phyloP scores from a whole-genome alignment of 176 grass and related monocot species.

The Phyllostachys edulis region DNA sequence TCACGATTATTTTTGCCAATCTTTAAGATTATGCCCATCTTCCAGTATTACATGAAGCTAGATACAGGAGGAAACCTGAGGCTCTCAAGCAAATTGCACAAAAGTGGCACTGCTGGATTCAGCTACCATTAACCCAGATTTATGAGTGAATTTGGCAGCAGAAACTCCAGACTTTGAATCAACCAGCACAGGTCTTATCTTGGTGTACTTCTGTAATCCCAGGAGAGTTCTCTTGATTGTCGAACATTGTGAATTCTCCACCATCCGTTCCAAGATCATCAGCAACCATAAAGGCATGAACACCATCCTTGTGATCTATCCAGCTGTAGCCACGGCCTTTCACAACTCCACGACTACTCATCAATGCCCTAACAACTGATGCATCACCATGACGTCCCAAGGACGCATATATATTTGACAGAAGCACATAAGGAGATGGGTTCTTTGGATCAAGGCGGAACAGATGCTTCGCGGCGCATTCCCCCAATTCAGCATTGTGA shows the following conservation, averaged over 20 bases:
- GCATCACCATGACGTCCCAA: slow-evolving; percentile 70
- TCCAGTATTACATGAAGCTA: not conserved
- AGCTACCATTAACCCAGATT: not conserved
- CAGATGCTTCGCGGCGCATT: slow-evolving; percentile 59
- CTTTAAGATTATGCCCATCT: not conserved
- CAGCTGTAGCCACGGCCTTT: slow-evolving; percentile 79
- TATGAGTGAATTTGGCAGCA: not conserved
- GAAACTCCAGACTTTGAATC: slow-evolving; percentile 15
- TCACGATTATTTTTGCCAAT: not conserved
- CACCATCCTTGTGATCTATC: slow-evolving; percentile 69
- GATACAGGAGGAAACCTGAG: not conserved
- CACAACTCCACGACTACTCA: slow-evolving; percentile 63
- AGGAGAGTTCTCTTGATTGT: not conserved
- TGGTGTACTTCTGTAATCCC: slow-evolving; percentile 22
- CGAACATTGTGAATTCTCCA: slow-evolving; percentile 24
- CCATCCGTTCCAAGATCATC: slow-evolving; percentile 47
- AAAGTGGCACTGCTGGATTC: not conserved
- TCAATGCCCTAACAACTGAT: slow-evolving; percentile 60
- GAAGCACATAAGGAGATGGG: slow-evolving; percentile 76
- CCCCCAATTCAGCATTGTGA: slow-evolving; percentile 65
- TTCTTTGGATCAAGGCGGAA: slow-evolving; percentile 71
- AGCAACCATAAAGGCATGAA: slow-evolving; percentile 61
- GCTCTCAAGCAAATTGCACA: slow-evolving; percentile 3
- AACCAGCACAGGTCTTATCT: slow-evolving; percentile 33
- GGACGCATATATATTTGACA: slow-evolving; percentile 90